phyloP scores from a whole-genome alignment of 1,284 basidiomycete genomes.

The Cryptococcus floricola region DNA sequence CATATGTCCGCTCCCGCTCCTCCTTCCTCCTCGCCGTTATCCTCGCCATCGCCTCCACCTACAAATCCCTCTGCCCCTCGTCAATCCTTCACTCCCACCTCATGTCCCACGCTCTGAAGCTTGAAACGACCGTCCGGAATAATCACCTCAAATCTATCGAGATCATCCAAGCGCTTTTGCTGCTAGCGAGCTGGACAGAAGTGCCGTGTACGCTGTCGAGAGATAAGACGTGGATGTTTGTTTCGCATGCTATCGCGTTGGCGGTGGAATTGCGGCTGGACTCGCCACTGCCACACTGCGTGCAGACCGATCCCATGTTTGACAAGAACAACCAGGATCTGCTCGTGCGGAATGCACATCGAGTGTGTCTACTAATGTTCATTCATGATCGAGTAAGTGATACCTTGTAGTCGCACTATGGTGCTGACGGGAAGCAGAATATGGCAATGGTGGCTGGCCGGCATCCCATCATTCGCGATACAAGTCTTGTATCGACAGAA shows the following conservation, averaged over 20 bases:
- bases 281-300: conserved; percentile 15
- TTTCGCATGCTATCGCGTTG: conserved; percentile 19
- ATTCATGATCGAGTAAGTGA: conserved; percentile 20
- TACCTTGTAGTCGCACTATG: background rate
- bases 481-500: conserved; percentile 5
- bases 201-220: conserved; percentile 10
- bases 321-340: conserved; percentile 7
- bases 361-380: conserved; percentile 14
- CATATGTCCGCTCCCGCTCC: conserved; percentile 11
- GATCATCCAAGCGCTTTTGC: conserved; percentile 15
- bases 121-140: conserved; percentile 14
- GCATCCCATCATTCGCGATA: conserved; percentile 19
- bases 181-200: conserved; percentile 18
- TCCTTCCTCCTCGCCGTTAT: conserved; percentile 20
- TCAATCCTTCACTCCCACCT: conserved; percentile 12
- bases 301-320: conserved; percentile 15
- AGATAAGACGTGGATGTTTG: conserved; percentile 19
- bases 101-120: conserved; percentile 6
- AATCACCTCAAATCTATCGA: conserved; percentile 23
- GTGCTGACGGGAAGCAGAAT: conserved; percentile 6
- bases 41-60: conserved; percentile 13
- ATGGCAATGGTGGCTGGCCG: conserved; percentile 24
- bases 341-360: conserved; percentile 17
- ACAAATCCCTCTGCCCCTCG: conserved; percentile 11
- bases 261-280: conserved; percentile 16